phyloP scores from a whole-genome alignment of 2,329 filamentous ascomycete genomes.

The Colletotrichum coccodes region DNA sequence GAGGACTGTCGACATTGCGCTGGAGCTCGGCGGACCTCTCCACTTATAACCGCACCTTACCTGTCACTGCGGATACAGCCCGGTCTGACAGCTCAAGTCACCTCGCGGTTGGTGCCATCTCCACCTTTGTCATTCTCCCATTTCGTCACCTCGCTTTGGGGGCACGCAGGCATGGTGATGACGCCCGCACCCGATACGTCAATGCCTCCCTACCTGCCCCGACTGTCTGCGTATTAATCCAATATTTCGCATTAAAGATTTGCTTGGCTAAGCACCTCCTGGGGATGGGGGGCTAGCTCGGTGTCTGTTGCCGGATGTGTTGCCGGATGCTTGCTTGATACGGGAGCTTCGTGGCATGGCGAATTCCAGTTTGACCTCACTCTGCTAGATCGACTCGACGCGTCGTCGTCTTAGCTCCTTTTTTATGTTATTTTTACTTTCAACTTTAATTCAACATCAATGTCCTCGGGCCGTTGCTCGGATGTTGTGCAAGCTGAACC shows the following conservation, averaged over 20 bases:
- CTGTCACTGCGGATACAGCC: constrained; percentile 14
- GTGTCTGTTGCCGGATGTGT: neutral
- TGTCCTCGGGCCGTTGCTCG: neutral
- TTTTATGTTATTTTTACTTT: constrained; percentile 13
- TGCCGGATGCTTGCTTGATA: constrained; percentile 13
- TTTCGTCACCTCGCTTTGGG: constrained; percentile 16
- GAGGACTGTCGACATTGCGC: constrained; percentile 9
- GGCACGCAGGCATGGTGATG: neutral
- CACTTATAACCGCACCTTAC: constrained; percentile 33
- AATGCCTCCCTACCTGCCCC: neutral
- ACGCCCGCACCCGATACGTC: neutral
- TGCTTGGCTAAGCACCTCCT: constrained; percentile 10
- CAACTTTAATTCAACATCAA: constrained; percentile 31
- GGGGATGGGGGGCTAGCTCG: neutral
- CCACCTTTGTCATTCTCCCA: constrained; percentile 20
- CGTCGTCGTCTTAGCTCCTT: constrained; percentile 14
- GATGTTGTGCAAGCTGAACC: neutral
- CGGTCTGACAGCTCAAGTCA: constrained; percentile 31
- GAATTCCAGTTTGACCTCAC: constrained; percentile 2
- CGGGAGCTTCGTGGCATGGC: neutral
- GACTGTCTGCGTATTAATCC: neutral
- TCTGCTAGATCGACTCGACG: neutral
- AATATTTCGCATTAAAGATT: neutral
- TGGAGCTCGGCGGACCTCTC: constrained; percentile 16
- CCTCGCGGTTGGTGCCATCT: constrained; percentile 21